These are phyloP conservation scores for Trichoderma sp. DNA, from an alignment of 2,329 filamentous ascomycete genomes.

Conservation along the genomic window DNA sequence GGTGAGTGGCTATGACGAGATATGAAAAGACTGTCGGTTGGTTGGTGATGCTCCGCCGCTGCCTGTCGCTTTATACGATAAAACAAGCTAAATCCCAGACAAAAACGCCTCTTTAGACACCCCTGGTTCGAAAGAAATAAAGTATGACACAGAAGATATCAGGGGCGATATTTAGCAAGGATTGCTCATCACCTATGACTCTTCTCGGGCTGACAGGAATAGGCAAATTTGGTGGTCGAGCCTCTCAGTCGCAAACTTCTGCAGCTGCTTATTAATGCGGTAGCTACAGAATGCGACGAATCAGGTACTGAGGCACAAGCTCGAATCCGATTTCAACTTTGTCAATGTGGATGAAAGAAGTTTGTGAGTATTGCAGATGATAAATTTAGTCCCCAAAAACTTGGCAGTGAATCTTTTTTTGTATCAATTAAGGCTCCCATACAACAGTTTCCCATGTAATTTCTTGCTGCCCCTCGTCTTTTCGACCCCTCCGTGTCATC, in stretches of 20 bases:
- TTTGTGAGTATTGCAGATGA: neutral
- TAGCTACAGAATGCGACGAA: neutral
- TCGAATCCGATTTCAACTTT: neutral
- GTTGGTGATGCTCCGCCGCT: neutral
- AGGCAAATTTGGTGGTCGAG: neutral
- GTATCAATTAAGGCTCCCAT: neutral
- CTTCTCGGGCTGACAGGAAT: neutral
- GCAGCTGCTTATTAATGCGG: constrained; percentile 14
- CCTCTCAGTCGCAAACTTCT: neutral
- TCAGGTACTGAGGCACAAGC: neutral
- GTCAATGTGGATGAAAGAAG: neutral
- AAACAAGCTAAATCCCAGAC: neutral
- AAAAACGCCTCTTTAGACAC: neutral
- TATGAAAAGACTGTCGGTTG: neutral
- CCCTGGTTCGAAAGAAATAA: neutral
- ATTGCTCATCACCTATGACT: constrained; percentile 16
- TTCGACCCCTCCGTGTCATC: constrained; percentile 7
- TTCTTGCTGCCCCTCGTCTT: neutral
- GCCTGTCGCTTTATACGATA: neutral
- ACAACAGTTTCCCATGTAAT: neutral
- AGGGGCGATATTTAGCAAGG: neutral
- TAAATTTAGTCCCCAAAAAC: neutral
- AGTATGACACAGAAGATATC: neutral
- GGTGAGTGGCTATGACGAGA: neutral
- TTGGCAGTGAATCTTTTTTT: neutral